Base-by-base conservation (phyloP, 768 basidiomycete genomes). In the Boletus edulis region DNA sequence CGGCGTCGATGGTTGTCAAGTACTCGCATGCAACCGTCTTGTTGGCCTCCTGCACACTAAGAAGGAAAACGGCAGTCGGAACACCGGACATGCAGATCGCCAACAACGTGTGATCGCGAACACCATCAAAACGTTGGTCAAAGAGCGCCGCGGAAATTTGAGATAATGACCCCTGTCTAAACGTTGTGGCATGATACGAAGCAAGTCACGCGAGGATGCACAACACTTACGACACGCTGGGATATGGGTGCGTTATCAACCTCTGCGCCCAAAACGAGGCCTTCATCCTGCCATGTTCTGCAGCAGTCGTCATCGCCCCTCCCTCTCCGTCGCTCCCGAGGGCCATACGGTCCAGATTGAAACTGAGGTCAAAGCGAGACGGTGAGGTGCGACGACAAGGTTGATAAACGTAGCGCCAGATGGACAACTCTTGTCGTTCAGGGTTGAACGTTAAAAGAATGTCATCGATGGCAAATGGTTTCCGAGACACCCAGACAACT, bases 391-490 rank as follows among this genome's bases (percentile, higher is more conserved):
- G 58, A 12, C 61, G 64, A 47, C 57, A 46, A 24, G 73, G 80
- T 5, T 78, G 78, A 61, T 85, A 86, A 1, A 76, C 79, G 65
- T 91, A 91, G 27, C 86, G 79, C 89, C 90, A 92, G 39, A 91
- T 69, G 2, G 85, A 80, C 3, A 91, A 60, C 44, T 75, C 76
- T 12, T 71, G 74, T 48, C 74, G 80, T 49, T 81, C 80, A 8
- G 75, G 66, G 55, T 88, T 76, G 24, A 86, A 72, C 1, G 88
- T 89, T 32, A 88, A 78, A 9, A 84, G 56, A 5, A 87, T 65
- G 34, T 84, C 73, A 56, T 79, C 72, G 15, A 73, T 67, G 44
- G 76, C 66, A 35, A 75, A 72, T 20, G 74, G 71, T 20, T 70
- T 72, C 17, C 73, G 74, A 17, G 84, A 83, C 0, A 78, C 78